Evolutionary conservation across 2,329 filamentous ascomycete species (phyloP).

Genomic region (Diaporthe ilicicola): DNA sequence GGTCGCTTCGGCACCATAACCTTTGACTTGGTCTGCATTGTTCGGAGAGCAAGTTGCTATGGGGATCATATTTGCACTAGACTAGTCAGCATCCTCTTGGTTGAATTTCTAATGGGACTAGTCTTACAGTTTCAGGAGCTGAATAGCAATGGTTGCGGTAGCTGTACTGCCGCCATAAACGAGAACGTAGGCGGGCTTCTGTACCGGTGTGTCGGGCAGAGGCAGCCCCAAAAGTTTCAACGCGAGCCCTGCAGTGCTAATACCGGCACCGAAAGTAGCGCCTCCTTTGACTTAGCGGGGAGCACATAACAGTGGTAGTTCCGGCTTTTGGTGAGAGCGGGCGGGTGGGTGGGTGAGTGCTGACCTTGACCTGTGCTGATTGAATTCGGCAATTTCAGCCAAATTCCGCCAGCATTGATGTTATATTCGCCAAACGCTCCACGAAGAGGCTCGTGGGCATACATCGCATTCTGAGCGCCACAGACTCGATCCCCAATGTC

Average conservation of each 20-base stretch:
- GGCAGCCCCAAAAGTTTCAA: slow-evolving; percentile 7
- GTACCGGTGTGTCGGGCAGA: neutral
- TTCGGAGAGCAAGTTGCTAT: slow-evolving; percentile 35
- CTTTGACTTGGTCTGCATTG: slow-evolving; percentile 46
- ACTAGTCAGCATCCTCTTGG: neutral
- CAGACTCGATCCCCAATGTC: slow-evolving; percentile 33
- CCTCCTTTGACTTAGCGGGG: neutral
- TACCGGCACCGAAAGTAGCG: neutral
- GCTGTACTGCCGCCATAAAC: slow-evolving; percentile 12
- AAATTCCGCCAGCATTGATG: neutral
- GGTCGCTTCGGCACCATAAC: slow-evolving; percentile 48
- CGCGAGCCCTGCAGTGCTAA: slow-evolving; percentile 1
- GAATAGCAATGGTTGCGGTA: slow-evolving; percentile 9
- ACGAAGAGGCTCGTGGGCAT: slow-evolving; percentile 8
- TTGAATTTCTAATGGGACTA: neutral
- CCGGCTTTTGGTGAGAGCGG: too few relatives aligned
- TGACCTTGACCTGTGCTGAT: too few relatives aligned
- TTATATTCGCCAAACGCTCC: slow-evolving; percentile 4
- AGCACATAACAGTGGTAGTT: too few relatives aligned
- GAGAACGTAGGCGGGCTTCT: neutral
- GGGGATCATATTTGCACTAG: slow-evolving; percentile 1
- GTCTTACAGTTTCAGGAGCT: slow-evolving; percentile 8
- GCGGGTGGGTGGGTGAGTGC: too few relatives aligned
- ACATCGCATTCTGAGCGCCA: slow-evolving; percentile 25
- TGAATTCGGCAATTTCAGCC: neutral